Conservation (phyloP, 257 asterid genomes). For the Salvia rosmarinus region DNA sequence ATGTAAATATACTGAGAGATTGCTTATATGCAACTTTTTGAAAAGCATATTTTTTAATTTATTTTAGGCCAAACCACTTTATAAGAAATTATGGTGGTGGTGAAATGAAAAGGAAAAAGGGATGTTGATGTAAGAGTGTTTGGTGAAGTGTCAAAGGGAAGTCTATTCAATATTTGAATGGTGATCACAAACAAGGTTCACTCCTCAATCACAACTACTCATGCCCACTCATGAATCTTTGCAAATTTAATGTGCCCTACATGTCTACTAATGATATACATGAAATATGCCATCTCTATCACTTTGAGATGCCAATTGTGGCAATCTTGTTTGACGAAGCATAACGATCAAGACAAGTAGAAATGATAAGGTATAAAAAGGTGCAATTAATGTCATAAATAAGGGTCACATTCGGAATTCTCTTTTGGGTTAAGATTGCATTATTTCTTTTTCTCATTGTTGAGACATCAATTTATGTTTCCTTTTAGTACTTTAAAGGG, state of each 20-base stretch:
- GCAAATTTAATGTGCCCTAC: slow-evolving; percentile 47
- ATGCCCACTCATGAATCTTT: slow-evolving; percentile 40
- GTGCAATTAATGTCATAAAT: not conserved
- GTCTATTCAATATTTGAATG: slow-evolving; percentile 29
- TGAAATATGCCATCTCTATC: slow-evolving; percentile 15
- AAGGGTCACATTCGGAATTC: slow-evolving; percentile 4
- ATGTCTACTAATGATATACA: slow-evolving; percentile 37
- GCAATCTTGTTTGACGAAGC: slow-evolving; percentile 7
- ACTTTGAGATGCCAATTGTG: slow-evolving; percentile 15
- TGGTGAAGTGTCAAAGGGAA: slow-evolving; percentile 54
- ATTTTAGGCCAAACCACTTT: slow-evolving; percentile 15
- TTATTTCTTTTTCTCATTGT: not conserved
- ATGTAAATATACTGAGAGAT: slow-evolving; percentile 12
- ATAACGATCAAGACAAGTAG: slow-evolving; percentile 1
- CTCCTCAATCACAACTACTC: slow-evolving; percentile 37
- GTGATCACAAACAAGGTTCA: slow-evolving; percentile 30
- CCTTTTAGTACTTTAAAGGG: no score
- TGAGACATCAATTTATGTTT: slow-evolving; percentile 8
- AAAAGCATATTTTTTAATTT: slow-evolving; percentile 7
- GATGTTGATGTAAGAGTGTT: slow-evolving; percentile 40
- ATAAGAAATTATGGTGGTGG: slow-evolving; percentile 29
- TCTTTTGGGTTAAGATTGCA: not conserved
- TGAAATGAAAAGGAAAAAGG: slow-evolving; percentile 45
- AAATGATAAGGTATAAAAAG: not conserved
- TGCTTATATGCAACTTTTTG: slow-evolving; percentile 31